phyloP scores from a whole-genome alignment of 148 eudicot species.

The Camellia lanceoleosa region DNA sequence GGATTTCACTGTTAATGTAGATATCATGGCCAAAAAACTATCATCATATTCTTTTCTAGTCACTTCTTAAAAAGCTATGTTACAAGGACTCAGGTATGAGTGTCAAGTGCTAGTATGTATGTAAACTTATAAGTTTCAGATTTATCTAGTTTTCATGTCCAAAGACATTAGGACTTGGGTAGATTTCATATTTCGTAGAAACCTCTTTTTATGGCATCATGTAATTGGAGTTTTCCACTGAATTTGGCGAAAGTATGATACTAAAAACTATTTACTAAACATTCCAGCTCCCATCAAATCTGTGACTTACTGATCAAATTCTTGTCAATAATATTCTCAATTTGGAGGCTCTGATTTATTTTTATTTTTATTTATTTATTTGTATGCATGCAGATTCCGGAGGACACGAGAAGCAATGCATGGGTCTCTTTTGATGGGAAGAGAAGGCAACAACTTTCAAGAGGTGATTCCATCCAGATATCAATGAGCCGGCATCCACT shows the following conservation, averaged over 20 bases:
- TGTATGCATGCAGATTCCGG: slow-evolving; percentile 55
- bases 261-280: background rate
- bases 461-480: slow-evolving; percentile 85
- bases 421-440: slow-evolving; percentile 99
- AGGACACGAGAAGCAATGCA: slow-evolving; percentile 92
- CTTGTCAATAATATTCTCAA: background rate
- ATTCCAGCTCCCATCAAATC: background rate
- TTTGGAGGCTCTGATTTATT: background rate
- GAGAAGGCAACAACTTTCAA: slow-evolving; percentile 92
- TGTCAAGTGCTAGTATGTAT: no score
- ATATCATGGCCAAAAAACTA: no score
- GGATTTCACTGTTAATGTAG: no score
- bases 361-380: background rate
- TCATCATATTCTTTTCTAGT: no score
- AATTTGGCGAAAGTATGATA: background rate
- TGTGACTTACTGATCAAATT: background rate
- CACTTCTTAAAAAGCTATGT: no score
- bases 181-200: no score
- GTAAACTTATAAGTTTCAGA: no score
- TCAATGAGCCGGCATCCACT: slow-evolving; percentile 92
- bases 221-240: no score
- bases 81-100: no score
- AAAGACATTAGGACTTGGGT: no score
- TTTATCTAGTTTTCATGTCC: no score
- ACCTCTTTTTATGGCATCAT: no score